Evolutionary conservation across 805 yeast genomes (phyloP), one percentile per base, ranked within the genome.

Genomic region (Pichia cephalocereana): DNA sequence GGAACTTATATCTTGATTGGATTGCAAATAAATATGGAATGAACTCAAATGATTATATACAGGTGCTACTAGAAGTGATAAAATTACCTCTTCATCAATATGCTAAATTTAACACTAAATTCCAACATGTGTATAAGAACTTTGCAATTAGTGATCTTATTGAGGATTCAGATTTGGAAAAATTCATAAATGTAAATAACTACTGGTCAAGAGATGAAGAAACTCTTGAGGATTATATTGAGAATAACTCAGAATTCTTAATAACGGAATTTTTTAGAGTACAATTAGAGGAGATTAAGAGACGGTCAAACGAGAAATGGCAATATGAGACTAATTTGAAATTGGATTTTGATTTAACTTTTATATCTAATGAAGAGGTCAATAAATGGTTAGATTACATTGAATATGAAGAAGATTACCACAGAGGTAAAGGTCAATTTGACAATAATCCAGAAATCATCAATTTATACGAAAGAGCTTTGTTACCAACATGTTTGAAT

Each of bases 1-100:
- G 97, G 98, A 95, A 89, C 61, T 70, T 75, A 46, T 82, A 79
- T 52, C 64, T 91, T 26, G 82, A 75, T 38, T 84, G 80, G 68
- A 83, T 80, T 55, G 62, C 68, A n/a, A 56, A 61, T 15, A 43
- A 57, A 8, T 55, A 57, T 10, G 66, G 66, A 27, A 63, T 65
- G 15, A 59, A 62, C 26, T 67, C 75, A 32, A 54, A 57, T 27
- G 72, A 68, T 37, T 62, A 74, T 5, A 57, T 70, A 2, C 61
- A 63, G 4, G 57, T 79, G 1, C 72, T 82, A 48, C 56, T 72
- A 30, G 66, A 68, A 49, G 64, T 81, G 42, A 63, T 79, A 38
- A 59, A 60, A 39, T 69, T 86, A 3, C 98, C 98, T 0, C 65
- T 91, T 41, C 91, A 91, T 64, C 95, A 89, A 57, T 90, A 88